Conservation (phyloP, 2,329 filamentous ascomycete species). For the Celoporthe dispersa region DNA sequence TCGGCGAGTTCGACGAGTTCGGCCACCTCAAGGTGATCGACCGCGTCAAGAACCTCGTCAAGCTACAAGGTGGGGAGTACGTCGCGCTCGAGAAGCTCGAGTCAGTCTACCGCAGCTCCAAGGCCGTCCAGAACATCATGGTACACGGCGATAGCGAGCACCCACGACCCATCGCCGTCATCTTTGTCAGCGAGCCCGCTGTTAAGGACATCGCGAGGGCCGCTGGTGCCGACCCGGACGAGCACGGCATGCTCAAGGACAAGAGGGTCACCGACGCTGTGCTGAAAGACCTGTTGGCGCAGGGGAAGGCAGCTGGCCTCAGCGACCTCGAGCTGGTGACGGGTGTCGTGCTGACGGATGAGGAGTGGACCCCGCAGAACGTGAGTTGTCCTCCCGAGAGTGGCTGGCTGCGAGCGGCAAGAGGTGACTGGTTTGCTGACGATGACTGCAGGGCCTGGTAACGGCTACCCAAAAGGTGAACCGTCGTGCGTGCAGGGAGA, state of each 20-base stretch:
- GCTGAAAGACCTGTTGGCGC: constrained; percentile 69
- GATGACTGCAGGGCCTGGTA: constrained; percentile 55
- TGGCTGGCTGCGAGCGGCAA: constrained; percentile 16
- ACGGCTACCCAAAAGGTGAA: constrained; percentile 68
- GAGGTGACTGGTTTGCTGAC: not conserved
- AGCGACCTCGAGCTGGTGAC: constrained; percentile 74
- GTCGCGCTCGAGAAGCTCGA: constrained; percentile 97
- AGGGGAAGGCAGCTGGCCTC: constrained; percentile 69
- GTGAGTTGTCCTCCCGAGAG: constrained; percentile 58
- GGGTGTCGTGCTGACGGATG: constrained; percentile 77
- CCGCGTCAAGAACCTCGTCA: constrained; percentile 97
- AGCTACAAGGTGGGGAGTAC: constrained; percentile 94
- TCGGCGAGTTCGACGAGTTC: constrained; percentile 82
- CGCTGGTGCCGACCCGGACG: constrained; percentile 53
- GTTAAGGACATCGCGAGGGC: constrained; percentile 63
- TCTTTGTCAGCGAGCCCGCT: constrained; percentile 69
- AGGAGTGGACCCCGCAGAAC: constrained; percentile 86
- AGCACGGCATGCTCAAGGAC: constrained; percentile 70
- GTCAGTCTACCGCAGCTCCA: constrained; percentile 80
- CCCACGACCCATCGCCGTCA: constrained; percentile 80
- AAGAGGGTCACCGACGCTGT: constrained; percentile 65
- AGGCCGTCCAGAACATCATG: constrained; percentile 85
- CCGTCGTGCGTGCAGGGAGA: constrained; percentile 54
- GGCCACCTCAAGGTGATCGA: constrained; percentile 89
- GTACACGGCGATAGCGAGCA: constrained; percentile 78